Base-by-base conservation (phyloP, 257 asterid species). In the Misopates orontium region DNA sequence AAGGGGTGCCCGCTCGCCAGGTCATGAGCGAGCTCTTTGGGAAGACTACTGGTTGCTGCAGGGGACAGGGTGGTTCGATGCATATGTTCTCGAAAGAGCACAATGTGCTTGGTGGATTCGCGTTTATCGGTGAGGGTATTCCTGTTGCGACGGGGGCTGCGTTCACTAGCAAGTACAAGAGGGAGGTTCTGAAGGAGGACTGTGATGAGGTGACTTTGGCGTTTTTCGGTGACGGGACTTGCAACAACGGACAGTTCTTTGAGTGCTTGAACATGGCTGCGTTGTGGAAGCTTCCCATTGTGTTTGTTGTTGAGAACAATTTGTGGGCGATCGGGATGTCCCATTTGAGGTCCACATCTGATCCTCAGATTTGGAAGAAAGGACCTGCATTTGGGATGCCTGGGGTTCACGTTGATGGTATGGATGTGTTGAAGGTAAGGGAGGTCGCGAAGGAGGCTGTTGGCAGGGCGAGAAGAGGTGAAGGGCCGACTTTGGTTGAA, bases 301-400 rank as follows among this genome's bases (percentile, higher is more conserved):
- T 94, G 41, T 94, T 90, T 73, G 98, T 94, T 64, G 97, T 90
- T 11, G 99, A 94, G 89, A 94, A 94, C 75, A 94, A 94, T 66
- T 80, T 90, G 84, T 94, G 99, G 99, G 99, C 97, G 10, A 94
- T 94, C 60, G 99, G 99, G 70, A 94, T 94, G 97, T 88, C 97
- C 73, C 99, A 94, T 77, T 73, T 88, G 87, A 88, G 97, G 82
- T 78, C 99, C 36, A 94, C 97, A n/a, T 94, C 97, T 0, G 96
- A 88, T 72, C 96, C 97, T 48, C 67, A 87, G 52, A 94, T 94
- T 69, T 94, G 96, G 97, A 94, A 94, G 83, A 94, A 94, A 70
- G 99, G 99, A 19, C 96, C 96, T 0, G 97, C 97, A 8, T 94
- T 90, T 73, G 99, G 97, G 49, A 90, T 94, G 97, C 96, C 97